phyloP scores from a whole-genome alignment of 179 eudicot species.

The Sideroxylon spinosum region DNA sequence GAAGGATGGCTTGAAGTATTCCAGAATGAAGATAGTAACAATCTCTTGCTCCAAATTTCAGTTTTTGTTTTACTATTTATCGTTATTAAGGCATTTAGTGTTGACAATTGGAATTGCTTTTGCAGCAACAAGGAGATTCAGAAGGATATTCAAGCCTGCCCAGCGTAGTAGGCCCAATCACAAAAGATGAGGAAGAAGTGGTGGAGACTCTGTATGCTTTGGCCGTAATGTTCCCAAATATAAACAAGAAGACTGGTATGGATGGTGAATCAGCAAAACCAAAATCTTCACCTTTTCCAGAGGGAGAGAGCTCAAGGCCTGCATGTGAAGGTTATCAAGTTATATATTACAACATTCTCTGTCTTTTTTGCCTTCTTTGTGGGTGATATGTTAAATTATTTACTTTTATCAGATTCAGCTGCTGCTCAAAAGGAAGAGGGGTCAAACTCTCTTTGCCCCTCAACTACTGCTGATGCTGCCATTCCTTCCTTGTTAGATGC shows the following conservation, averaged over 20 bases:
- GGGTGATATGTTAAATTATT: neutral
- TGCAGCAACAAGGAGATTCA: slow-evolving; percentile 28
- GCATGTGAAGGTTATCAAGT: slow-evolving; percentile 29
- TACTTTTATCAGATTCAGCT: slow-evolving; percentile 16
- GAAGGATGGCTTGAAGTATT: slow-evolving; percentile 29
- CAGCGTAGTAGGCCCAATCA: slow-evolving; percentile 28
- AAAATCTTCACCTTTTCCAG: neutral
- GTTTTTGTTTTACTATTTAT: neutral
- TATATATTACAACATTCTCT: neutral
- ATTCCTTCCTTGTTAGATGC: slow-evolving; percentile 14
- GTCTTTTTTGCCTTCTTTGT: neutral
- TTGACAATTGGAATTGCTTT: slow-evolving; percentile 14
- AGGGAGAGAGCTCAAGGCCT: slow-evolving; percentile 18
- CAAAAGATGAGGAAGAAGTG: slow-evolving; percentile 82
- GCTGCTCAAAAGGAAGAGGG: slow-evolving; percentile 22
- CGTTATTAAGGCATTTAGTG: neutral
- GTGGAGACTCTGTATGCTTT: slow-evolving; percentile 65
- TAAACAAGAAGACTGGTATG: slow-evolving; percentile 20
- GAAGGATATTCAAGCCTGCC: slow-evolving; percentile 12
- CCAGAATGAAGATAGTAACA: slow-evolving; percentile 34
- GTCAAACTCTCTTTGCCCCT: slow-evolving; percentile 13
- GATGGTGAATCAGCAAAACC: slow-evolving; percentile 20
- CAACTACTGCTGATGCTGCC: slow-evolving; percentile 17
- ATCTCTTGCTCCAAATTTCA: neutral
- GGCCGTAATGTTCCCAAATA: slow-evolving; percentile 47